Percentiles rank a stretch among this genome's conserved stretches.
Conservation (phyloP, 2,329 filamentous ascomycete genomes). For the Zalaria obscura region DNA sequence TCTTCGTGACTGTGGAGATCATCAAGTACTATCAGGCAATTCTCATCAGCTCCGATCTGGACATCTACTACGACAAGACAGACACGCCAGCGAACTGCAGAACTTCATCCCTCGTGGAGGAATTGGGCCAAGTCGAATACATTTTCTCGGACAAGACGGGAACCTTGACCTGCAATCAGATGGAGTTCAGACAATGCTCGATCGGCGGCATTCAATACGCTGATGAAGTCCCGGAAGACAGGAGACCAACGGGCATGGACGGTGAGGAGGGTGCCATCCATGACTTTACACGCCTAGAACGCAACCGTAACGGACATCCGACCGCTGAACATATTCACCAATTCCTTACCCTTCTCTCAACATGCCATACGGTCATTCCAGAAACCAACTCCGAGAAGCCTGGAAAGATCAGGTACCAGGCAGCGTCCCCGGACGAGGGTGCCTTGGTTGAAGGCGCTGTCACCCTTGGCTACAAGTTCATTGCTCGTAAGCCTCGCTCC, state of each 20-base stretch:
- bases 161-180: constrained; percentile 93
- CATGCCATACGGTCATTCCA: constrained; percentile 94
- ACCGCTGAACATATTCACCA: constrained; percentile 57
- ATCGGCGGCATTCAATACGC: constrained; percentile 92
- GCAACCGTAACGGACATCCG: constrained; percentile 50
- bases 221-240: constrained; percentile 82
- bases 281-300: constrained; percentile 61
- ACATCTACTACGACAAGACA: constrained; percentile 93
- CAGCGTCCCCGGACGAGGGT: constrained; percentile 91
- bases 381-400: constrained; percentile 67
- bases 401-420: constrained; percentile 88
- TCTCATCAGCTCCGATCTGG: constrained; percentile 90
- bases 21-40: constrained; percentile 99
- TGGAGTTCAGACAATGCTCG: constrained; percentile 94
- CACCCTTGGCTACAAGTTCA: constrained; percentile 74
- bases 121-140: constrained; percentile 94
- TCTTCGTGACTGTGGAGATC: constrained; percentile 94
- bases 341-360: constrained; percentile 74
- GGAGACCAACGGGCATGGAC: constrained; percentile 59
- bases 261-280: constrained; percentile 66
- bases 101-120: constrained; percentile 91
- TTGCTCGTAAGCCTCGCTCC: constrained; percentile 74
- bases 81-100: constrained; percentile 93
- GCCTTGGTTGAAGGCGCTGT: constrained; percentile 90
- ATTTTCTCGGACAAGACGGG: constrained; percentile 98